Evolutionary conservation across 2,329 filamentous ascomycete genomes (phyloP).

Genomic region (Lachnellula occidentalis): DNA sequence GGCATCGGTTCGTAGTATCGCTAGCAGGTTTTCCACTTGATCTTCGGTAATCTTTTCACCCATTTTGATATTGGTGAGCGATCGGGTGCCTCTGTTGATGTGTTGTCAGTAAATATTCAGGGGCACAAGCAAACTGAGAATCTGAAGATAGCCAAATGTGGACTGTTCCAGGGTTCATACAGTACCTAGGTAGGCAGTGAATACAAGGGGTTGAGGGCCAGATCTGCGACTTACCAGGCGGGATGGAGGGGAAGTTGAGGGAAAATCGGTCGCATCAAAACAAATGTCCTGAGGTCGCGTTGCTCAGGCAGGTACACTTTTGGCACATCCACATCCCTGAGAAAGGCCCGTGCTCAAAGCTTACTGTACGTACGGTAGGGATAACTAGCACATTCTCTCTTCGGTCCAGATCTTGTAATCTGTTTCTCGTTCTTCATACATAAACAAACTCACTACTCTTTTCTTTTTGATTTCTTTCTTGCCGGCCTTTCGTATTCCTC

Average conservation of each 20-base stretch:
- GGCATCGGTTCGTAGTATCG: constrained; percentile 54
- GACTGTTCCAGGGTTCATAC: background rate
- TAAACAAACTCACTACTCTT: background rate
- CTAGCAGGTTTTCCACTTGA: constrained; percentile 50
- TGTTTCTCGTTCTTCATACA: background rate
- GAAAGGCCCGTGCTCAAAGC: too few relatives aligned
- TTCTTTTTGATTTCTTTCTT: background rate
- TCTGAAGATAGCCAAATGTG: background rate
- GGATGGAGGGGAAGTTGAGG: background rate
- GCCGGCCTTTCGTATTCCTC: too few relatives aligned
- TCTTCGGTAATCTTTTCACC: constrained; percentile 54
- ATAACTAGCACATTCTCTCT: background rate
- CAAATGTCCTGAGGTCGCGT: constrained; percentile 1
- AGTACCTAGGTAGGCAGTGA: background rate
- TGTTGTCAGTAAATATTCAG: constrained; percentile 10
- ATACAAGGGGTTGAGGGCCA: background rate
- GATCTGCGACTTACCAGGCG: background rate
- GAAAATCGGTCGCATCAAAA: constrained; percentile 1
- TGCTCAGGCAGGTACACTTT: background rate
- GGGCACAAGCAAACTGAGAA: background rate
- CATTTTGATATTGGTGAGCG: constrained; percentile 32
- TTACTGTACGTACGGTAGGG: too few relatives aligned
- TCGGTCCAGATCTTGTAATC: background rate
- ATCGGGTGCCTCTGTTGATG: constrained; percentile 15
- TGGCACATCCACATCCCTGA: too few relatives aligned